A percentile compares a stretch with the other conserved stretches of the same genome.
phyloP scores from a whole-genome alignment of 352 stramenopile genomes.

The Globisporangium recalcitrans region DNA sequence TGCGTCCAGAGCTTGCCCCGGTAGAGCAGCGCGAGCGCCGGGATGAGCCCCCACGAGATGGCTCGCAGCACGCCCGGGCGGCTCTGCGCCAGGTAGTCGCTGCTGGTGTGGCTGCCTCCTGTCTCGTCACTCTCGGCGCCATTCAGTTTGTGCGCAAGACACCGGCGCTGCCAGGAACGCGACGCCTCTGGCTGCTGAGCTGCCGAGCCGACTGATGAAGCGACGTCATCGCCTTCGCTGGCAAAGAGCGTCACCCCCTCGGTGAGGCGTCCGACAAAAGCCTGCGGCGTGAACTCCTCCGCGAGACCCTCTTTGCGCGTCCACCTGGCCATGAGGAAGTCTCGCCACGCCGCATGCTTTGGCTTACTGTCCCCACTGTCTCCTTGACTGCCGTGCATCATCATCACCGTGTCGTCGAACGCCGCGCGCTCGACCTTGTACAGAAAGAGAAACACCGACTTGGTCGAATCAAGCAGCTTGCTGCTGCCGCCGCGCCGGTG shows the following conservation, averaged over 20 bases:
- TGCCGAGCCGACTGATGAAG: background rate
- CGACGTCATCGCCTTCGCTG: background rate
- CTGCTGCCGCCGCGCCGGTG: constrained; percentile 20
- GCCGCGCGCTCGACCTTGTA: constrained; percentile 27
- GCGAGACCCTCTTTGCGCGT: constrained; percentile 20
- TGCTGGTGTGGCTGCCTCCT: background rate
- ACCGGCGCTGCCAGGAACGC: constrained; percentile 10
- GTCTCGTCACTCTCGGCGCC: background rate
- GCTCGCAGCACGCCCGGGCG: background rate
- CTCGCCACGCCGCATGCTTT: constrained; percentile 30
- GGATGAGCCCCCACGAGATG: background rate
- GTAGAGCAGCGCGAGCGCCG: constrained; percentile 12
- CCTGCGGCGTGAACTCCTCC: constrained; percentile 65
- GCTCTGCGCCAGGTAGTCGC: background rate
- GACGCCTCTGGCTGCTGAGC: background rate
- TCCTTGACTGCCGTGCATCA: background rate
- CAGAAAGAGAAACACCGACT: constrained; percentile 58
- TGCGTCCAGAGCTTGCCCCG: constrained; percentile 16
- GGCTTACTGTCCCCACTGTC: background rate
- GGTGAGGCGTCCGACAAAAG: constrained; percentile 53
- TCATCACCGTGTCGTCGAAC: background rate
- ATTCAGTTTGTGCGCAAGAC: constrained; percentile 1
- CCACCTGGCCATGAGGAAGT: constrained; percentile 57
- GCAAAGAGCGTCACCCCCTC: constrained; percentile 31
- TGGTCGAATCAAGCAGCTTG: constrained; percentile 43